Evolutionary conservation across 2,329 filamentous ascomycete genomes (phyloP).

Genomic region (Hymenoscyphus fructigenus): DNA sequence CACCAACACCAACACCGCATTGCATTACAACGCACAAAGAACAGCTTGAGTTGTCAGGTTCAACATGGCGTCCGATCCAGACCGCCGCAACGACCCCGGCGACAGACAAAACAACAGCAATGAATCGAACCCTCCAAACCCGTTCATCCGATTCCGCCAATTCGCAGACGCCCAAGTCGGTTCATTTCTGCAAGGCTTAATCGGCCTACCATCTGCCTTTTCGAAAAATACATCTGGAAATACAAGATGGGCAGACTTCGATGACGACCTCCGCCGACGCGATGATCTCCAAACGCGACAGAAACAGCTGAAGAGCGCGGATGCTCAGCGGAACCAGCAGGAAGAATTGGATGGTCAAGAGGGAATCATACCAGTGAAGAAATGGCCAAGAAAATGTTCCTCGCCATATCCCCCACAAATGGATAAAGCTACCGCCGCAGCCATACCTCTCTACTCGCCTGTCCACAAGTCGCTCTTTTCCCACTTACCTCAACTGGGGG

Average conservation of each 20-base stretch:
- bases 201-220: slow-evolving; percentile 36
- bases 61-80: slow-evolving; percentile 27
- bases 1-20: neutral
- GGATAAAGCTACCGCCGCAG: slow-evolving; percentile 12
- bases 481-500: slow-evolving; percentile 16
- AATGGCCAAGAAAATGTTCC: neutral
- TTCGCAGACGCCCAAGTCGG: slow-evolving; percentile 34
- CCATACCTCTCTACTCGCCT: slow-evolving; percentile 33
- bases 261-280: slow-evolving; percentile 30
- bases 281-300: slow-evolving; percentile 30
- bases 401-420: neutral
- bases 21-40: neutral
- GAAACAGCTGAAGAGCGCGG: slow-evolving; percentile 26
- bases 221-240: slow-evolving; percentile 23
- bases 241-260: slow-evolving; percentile 30
- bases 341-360: slow-evolving; percentile 10
- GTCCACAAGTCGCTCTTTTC: slow-evolving; percentile 28
- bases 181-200: slow-evolving; percentile 35
- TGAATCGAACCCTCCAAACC: slow-evolving; percentile 29
- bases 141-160: slow-evolving; percentile 36
- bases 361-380: slow-evolving; percentile 22
- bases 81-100: slow-evolving; percentile 22
- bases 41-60: neutral
- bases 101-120: slow-evolving; percentile 11
- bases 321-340: slow-evolving; percentile 11